A percentile compares a stretch with the other conserved stretches of the same genome.
Conservation (phyloP, 192 early-diverging fungal genomes). For the Backusella circina region DNA sequence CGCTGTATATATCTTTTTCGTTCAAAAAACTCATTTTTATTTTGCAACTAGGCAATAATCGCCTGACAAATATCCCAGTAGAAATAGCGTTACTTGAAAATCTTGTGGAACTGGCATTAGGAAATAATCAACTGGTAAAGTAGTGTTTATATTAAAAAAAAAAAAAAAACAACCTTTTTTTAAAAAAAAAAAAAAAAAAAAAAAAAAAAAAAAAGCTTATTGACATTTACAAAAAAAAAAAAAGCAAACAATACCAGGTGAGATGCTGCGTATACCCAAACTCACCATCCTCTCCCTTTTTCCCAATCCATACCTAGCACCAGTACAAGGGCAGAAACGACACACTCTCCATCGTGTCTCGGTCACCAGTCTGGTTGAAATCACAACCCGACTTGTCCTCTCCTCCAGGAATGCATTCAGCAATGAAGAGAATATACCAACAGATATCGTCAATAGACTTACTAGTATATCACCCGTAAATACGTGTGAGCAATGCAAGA, state of each 20-base stretch:
- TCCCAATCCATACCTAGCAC: neutral
- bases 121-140: constrained; percentile 43
- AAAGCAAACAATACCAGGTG: neutral
- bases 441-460: neutral
- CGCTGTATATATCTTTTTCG: too few species aligned
- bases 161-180: too few species aligned
- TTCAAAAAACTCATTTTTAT: too few species aligned
- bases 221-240: too few species aligned
- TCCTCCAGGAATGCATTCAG: neutral
- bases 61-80: constrained; percentile 36
- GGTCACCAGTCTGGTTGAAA: neutral
- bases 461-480: neutral
- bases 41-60: constrained; percentile 48
- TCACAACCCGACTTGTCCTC: neutral
- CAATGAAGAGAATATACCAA: neutral
- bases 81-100: constrained; percentile 44
- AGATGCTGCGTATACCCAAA: neutral
- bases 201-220: too few species aligned
- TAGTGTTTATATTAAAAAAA: too few species aligned
- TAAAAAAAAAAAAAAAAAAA: too few species aligned
- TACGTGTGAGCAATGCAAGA: neutral
- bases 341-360: neutral
- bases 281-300: neutral
- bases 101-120: constrained; percentile 43
- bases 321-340: neutral